These are phyloP conservation scores for Nakaseomyces delphensis DNA, from an alignment of 1,139 yeast species.

Conservation along the genomic window DNA sequence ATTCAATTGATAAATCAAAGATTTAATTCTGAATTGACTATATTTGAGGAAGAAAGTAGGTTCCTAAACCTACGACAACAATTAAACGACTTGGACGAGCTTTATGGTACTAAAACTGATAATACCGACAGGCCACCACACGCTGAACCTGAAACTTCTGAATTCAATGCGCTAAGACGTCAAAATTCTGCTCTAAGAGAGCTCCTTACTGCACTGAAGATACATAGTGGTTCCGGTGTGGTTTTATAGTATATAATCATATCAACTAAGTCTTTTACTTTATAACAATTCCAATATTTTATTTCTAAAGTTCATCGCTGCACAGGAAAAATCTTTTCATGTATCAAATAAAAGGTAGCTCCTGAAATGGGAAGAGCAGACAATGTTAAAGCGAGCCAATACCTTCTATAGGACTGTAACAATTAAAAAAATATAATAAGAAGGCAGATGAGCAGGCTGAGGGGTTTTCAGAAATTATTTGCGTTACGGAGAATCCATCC, in stretches of 20 bases:
- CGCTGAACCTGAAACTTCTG: not conserved
- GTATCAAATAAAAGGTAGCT: no score
- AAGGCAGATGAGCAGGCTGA: not conserved
- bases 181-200: slow-evolving; percentile 15
- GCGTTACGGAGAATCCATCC: not conserved
- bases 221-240: slow-evolving; percentile 13
- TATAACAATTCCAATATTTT: no score
- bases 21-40: not conserved
- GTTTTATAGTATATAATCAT: not conserved
- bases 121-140: not conserved
- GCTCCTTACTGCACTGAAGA: slow-evolving; percentile 17
- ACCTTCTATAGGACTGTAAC: no score
- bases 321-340: no score
- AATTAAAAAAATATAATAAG: not conserved
- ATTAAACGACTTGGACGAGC: slow-evolving; percentile 7
- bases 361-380: no score
- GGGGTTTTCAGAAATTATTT: not conserved
- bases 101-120: not conserved
- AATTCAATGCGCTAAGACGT: slow-evolving; percentile 4
- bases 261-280: no score
- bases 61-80: slow-evolving; percentile 1
- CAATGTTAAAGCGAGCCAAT: no score
- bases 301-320: no score
- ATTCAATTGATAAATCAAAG: not conserved
- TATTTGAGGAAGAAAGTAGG: not conserved